These are phyloP conservation scores for Diaporthe sp. DNA, from an alignment of 2,329 filamentous ascomycete genomes.

Conservation along the genomic window DNA sequence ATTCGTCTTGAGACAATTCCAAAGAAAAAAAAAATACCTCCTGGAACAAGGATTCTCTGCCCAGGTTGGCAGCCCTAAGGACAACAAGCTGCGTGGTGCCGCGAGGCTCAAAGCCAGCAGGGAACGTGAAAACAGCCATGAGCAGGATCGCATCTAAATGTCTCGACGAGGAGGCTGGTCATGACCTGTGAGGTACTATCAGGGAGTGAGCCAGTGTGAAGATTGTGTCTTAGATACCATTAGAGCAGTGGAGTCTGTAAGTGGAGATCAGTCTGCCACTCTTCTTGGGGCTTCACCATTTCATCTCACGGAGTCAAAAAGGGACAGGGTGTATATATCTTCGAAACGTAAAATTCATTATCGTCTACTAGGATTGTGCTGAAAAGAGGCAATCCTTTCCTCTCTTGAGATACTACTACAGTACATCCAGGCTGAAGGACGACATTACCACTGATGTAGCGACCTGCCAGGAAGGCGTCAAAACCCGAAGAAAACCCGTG, in stretches of 20 bases:
- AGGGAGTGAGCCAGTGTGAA: neutral
- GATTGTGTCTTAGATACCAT: too few species aligned
- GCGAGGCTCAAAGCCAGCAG: neutral
- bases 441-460: constrained; percentile 30
- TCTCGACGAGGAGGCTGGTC: too few species aligned
- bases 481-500: constrained; percentile 44
- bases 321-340: constrained; percentile 6
- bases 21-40: too few species aligned
- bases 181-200: neutral
- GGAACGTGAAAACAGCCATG: neutral
- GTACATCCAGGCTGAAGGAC: constrained; percentile 34
- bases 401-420: constrained; percentile 33
- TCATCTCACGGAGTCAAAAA: neutral
- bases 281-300: neutral
- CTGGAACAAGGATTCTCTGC: too few species aligned
- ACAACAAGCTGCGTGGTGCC: neutral
- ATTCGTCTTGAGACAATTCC: too few species aligned
- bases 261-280: neutral
- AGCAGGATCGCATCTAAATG: neutral
- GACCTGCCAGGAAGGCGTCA: constrained; percentile 42
- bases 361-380: constrained; percentile 34
- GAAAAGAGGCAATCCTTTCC: constrained; percentile 24
- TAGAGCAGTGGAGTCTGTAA: neutral
- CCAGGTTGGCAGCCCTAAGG: too few species aligned
- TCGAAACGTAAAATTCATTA: constrained; percentile 34